These are phyloP conservation scores for Quercus robur DNA, from an alignment of 306 rosid species.

Conservation along the genomic window DNA sequence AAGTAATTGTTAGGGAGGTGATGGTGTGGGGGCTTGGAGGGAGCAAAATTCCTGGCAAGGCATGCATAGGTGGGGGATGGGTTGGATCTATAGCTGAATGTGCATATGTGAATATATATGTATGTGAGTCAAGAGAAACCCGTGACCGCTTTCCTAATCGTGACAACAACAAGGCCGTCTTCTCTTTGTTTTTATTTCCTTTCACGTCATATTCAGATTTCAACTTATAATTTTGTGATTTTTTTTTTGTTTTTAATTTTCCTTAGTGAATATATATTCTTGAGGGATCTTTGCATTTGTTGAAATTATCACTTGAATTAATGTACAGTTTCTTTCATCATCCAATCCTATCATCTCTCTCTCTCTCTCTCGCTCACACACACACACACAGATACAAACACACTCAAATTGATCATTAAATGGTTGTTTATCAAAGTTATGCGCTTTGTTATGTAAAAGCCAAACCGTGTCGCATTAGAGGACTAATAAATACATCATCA, in stretches of 20 bases:
- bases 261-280: neutral
- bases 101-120: neutral
- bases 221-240: neutral
- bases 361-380: neutral
- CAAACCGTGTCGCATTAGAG: conserved; percentile 54
- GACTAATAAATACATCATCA: conserved; percentile 27
- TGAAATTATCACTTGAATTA: neutral
- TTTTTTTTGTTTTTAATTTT: neutral
- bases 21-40: conserved; percentile 28
- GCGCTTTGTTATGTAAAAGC: conserved; percentile 51
- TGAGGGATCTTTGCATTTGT: conserved; percentile 23
- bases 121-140: conserved; percentile 70
- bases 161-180: conserved; percentile 34
- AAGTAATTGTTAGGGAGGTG: conserved; percentile 29
- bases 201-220: conserved; percentile 14
- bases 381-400: neutral
- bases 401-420: neutral
- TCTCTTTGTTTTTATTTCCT: neutral
- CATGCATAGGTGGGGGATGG: conserved; percentile 5
- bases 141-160: conserved; percentile 55
- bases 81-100: neutral
- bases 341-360: neutral
- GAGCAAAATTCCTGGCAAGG: conserved; percentile 21
- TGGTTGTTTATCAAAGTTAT: neutral
- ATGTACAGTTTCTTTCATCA: neutral